Conservation (phyloP, 2,329 filamentous ascomycete genomes). For the Sarocladiaceae sp. region DNA sequence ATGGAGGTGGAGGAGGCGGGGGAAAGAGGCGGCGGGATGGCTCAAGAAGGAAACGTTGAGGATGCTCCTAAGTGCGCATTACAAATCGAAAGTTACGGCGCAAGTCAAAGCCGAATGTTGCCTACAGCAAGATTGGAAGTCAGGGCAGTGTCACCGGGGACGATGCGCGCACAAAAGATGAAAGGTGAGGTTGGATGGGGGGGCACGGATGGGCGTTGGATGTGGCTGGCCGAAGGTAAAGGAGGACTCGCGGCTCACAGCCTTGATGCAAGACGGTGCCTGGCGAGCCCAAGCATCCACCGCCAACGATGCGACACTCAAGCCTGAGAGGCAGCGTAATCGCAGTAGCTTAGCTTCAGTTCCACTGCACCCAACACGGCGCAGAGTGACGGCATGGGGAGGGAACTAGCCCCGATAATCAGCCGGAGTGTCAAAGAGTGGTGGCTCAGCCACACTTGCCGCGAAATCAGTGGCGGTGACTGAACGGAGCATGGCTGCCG, state of each 20-base stretch:
- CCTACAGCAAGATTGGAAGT: neutral
- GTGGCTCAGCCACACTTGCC: conserved; percentile 5
- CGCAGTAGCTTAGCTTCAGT: too few relatives aligned
- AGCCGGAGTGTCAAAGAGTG: neutral
- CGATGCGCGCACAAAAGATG: neutral
- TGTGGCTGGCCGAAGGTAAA: neutral
- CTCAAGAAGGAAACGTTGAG: conserved; percentile 14
- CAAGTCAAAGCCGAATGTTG: neutral
- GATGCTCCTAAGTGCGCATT: conserved; percentile 7
- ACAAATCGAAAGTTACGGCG: neutral
- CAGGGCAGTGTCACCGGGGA: neutral
- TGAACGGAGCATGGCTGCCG: too few relatives aligned
- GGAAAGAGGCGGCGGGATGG: conserved; percentile 13
- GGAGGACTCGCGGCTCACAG: conserved; percentile 3
- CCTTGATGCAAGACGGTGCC: neutral
- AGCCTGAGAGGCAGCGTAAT: too few relatives aligned
- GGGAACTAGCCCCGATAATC: neutral
- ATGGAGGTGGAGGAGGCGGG: conserved; percentile 15
- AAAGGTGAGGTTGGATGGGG: conserved; percentile 2
- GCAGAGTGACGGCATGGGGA: neutral
- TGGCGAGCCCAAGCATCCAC: neutral
- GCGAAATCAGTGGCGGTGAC: conserved; percentile 1
- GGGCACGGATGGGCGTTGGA: conserved; percentile 1
- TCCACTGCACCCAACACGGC: too few relatives aligned
- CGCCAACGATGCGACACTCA: too few relatives aligned